These are phyloP conservation scores for Phyllosticta ampelicida DNA, from an alignment of 2,329 filamentous ascomycete species.

Conservation along the genomic window DNA sequence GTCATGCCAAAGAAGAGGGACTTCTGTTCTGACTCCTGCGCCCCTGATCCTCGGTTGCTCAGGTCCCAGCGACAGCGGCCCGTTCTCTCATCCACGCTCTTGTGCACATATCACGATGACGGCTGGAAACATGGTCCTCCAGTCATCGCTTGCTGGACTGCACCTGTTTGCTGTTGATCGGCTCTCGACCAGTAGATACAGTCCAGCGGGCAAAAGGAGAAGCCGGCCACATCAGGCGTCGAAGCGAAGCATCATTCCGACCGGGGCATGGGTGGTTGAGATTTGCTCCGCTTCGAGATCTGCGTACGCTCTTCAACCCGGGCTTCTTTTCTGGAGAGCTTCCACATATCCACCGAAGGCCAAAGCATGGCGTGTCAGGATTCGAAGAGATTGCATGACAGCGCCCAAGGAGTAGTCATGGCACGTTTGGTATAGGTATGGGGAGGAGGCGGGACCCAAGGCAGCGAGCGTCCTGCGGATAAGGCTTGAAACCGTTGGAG, in stretches of 20 bases:
- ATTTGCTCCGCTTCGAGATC: neutral
- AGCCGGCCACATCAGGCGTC: neutral
- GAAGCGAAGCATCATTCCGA: neutral
- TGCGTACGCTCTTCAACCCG: neutral
- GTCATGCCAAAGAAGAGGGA: neutral
- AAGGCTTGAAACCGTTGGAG: too few species aligned
- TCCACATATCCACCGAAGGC: too few species aligned
- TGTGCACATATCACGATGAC: neutral
- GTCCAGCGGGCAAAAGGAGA: neutral
- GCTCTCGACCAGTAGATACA: neutral
- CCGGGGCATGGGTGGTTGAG: neutral
- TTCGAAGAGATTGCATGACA: neutral
- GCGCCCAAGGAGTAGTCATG: too few species aligned
- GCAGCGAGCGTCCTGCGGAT: neutral
- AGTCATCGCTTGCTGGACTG: neutral
- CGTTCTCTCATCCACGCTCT: neutral
- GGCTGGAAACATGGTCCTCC: neutral
- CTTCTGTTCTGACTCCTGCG: neutral
- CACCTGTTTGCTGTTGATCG: neutral
- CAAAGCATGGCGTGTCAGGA: neutral
- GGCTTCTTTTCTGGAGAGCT: neutral
- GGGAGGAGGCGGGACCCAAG: neutral
- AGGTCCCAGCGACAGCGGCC: neutral
- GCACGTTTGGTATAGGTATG: neutral
- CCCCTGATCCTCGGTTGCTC: neutral